A percentile compares a stretch with the other conserved stretches of the same genome.
These are phyloP conservation scores for Clonostachys sp. DNA, from an alignment of 2,329 filamentous ascomycete species.

Conservation along the genomic window DNA sequence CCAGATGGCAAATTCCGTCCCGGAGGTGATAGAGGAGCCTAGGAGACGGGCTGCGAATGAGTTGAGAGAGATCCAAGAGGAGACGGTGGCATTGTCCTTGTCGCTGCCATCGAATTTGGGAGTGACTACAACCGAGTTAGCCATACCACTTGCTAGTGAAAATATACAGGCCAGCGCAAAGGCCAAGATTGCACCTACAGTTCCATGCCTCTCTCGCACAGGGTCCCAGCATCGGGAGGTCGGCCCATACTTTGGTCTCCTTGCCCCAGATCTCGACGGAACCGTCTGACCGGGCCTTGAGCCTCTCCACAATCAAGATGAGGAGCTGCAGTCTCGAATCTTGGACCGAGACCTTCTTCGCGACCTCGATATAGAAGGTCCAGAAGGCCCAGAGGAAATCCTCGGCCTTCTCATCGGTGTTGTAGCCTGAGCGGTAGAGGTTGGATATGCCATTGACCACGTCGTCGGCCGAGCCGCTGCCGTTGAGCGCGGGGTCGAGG, in stretches of 20 bases:
- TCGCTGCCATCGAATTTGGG: constrained; percentile 15
- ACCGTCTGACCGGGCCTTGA: constrained; percentile 12
- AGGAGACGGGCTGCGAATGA: constrained; percentile 23
- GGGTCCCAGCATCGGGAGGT: constrained; percentile 20
- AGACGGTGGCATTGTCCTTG: constrained; percentile 8
- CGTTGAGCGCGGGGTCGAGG: constrained; percentile 15
- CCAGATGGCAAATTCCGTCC: constrained; percentile 20
- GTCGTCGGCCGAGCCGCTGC: constrained; percentile 3
- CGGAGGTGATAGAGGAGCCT: constrained; percentile 10
- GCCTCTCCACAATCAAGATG: constrained; percentile 9
- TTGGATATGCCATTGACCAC: constrained; percentile 15
- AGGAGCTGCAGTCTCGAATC: constrained; percentile 16
- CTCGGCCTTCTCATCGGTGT: constrained; percentile 9
- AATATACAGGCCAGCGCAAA: background rate
- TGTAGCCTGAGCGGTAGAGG: constrained; percentile 10
- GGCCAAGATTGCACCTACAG: constrained; percentile 10
- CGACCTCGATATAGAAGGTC: constrained; percentile 14
- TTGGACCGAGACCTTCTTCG: constrained; percentile 14
- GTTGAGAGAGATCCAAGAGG: constrained; percentile 22
- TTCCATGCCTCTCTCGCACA: constrained; percentile 21
- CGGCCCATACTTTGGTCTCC: constrained; percentile 15
- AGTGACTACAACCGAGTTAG: constrained; percentile 7
- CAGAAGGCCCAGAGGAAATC: constrained; percentile 21
- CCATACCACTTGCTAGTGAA: background rate
- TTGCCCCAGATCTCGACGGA: constrained; percentile 18